Evolutionary conservation across 2,329 filamentous ascomycete genomes (phyloP).

Genomic region (Monilinia fructigena): DNA sequence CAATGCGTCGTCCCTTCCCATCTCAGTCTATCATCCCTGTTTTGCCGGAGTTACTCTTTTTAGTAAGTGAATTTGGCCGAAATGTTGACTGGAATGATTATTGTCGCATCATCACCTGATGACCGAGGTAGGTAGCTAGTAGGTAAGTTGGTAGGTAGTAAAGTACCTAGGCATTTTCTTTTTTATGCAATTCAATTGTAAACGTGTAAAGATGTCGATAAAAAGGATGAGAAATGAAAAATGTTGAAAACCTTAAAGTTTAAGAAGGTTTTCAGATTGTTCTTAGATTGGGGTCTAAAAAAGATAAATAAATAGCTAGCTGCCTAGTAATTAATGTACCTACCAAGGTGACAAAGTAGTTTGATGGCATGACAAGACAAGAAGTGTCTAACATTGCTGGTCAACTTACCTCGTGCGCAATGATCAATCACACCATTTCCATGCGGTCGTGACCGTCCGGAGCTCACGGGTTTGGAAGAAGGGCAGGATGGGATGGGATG

Average conservation of each 20-base stretch:
- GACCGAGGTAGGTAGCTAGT: no score
- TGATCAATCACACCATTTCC: constrained; percentile 9
- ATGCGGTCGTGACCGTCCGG: background rate
- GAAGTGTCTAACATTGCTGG: background rate
- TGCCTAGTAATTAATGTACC: background rate
- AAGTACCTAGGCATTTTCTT: no score
- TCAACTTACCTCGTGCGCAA: constrained; percentile 1
- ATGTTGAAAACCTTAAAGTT: background rate
- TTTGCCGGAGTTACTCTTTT: constrained; percentile 12
- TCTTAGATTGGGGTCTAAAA: no score
- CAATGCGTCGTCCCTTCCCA: constrained; percentile 19
- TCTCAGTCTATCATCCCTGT: constrained; percentile 19
- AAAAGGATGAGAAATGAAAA: background rate
- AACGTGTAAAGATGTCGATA: background rate
- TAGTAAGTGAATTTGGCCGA: constrained; percentile 15
- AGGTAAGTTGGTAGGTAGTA: no score
- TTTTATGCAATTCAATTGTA: background rate
- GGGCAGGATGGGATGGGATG: background rate
- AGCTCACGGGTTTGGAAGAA: background rate
- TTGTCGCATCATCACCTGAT: no score
- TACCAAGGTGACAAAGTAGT: background rate
- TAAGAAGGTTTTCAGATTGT: no score
- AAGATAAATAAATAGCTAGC: no score
- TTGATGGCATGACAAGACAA: background rate
- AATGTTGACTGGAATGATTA: constrained; percentile 1